phyloP scores from a whole-genome alignment of 2,329 filamentous ascomycete genomes.

The Colletotrichum coccodes region DNA sequence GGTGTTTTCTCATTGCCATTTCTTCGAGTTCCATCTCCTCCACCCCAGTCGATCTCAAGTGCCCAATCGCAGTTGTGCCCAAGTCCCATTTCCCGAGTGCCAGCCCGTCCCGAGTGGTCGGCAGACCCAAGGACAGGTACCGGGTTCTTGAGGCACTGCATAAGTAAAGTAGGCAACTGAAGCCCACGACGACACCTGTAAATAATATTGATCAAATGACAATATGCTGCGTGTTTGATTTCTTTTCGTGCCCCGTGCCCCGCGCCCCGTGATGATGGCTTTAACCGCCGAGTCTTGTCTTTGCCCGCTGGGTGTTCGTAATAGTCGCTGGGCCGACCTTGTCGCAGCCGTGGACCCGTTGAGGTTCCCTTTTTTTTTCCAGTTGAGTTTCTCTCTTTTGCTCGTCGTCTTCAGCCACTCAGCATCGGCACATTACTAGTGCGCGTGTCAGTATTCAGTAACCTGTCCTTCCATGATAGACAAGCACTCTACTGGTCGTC shows the following conservation, averaged over 20 bases:
- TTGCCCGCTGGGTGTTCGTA: not conserved
- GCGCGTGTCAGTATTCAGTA: conserved; percentile 17
- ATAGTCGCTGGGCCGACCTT: not conserved
- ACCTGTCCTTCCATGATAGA: not conserved
- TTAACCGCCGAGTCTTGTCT: not conserved
- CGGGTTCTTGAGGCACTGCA: not conserved
- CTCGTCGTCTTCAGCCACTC: conserved; percentile 15
- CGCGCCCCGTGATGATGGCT: not conserved
- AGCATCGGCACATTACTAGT: conserved; percentile 28
- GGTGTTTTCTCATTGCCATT: conserved; percentile 14
- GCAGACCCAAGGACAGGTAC: conserved; percentile 3
- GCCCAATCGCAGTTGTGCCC: conserved; percentile 13
- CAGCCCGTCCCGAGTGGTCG: conserved; percentile 3
- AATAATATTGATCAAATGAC: not conserved
- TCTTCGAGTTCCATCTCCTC: not conserved
- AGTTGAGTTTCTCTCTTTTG: not conserved
- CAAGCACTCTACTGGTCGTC: not conserved
- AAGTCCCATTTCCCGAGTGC: not conserved
- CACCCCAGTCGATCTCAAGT: not conserved
- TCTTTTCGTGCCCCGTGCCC: not conserved
- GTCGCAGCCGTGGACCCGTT: conserved; percentile 1
- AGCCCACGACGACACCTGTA: not conserved
- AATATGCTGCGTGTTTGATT: not conserved
- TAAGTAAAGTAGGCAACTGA: not conserved
- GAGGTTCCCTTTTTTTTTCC: conserved; percentile 7